These are phyloP conservation scores for Suhomyces ambrosiae DNA, from an alignment of 1,139 yeast genomes.

Conservation along the genomic window DNA sequence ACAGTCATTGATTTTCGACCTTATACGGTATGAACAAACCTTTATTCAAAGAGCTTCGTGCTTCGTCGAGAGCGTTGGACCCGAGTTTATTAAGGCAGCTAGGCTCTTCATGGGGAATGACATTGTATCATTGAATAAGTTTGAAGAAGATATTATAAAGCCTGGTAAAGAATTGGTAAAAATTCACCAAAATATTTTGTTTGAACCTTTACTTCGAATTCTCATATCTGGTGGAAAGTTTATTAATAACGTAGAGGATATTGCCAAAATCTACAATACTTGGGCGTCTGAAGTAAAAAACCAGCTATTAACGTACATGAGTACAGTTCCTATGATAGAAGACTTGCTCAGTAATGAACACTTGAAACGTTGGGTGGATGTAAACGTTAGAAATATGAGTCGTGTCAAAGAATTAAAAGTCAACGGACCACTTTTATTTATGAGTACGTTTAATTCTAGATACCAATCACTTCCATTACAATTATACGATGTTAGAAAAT, in stretches of 20 bases:
- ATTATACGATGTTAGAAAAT: constrained; percentile 59
- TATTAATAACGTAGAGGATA: constrained; percentile 49
- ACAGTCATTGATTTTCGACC: constrained; percentile 78
- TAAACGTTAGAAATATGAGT: constrained; percentile 41
- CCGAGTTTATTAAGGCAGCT: constrained; percentile 50
- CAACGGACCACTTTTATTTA: constrained; percentile 61
- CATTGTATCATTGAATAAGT: constrained; percentile 42
- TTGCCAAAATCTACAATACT: constrained; percentile 63
- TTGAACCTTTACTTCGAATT: constrained; percentile 52
- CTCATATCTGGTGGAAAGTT: constrained; percentile 63
- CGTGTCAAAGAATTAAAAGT: constrained; percentile 49
- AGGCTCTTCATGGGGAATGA: constrained; percentile 44
- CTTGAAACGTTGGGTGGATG: constrained; percentile 56
- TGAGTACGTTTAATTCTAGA: constrained; percentile 76
- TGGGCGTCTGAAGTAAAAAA: constrained; percentile 67
- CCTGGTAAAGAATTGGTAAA: constrained; percentile 64
- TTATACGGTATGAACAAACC: constrained; percentile 74
- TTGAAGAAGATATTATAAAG: constrained; percentile 60
- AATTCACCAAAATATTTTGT: constrained; percentile 56
- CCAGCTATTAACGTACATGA: constrained; percentile 63
- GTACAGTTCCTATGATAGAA: constrained; percentile 32
- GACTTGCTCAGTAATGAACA: constrained; percentile 41
- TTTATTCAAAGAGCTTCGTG: constrained; percentile 70
- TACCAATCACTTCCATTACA: constrained; percentile 73
- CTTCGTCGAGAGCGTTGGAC: constrained; percentile 54